These are phyloP conservation scores for Huntiella decipiens DNA, from an alignment of 2,329 filamentous ascomycete species.

Conservation along the genomic window DNA sequence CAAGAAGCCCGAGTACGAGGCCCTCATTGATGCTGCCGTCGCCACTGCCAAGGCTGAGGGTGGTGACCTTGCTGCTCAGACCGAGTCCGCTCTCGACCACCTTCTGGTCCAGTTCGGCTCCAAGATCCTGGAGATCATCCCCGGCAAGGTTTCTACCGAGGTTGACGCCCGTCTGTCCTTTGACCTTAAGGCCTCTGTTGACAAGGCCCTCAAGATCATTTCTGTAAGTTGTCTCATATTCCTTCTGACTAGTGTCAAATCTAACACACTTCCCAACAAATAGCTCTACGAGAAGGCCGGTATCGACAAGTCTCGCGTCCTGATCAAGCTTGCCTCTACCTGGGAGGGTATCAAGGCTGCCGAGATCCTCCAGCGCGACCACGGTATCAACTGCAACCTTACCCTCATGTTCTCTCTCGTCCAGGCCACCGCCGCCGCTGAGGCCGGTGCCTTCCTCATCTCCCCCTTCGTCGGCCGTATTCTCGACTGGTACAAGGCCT, in stretches of 20 bases:
- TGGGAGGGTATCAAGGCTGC: slow-evolving; percentile 99
- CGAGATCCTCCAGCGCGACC: slow-evolving; percentile 85
- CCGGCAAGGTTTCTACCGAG: slow-evolving; percentile 97
- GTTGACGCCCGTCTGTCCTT: slow-evolving; percentile 94
- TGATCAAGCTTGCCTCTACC: slow-evolving; percentile 98
- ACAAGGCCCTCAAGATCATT: slow-evolving; percentile 95
- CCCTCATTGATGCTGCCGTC: slow-evolving; percentile 72
- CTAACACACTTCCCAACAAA: slow-evolving; percentile 7
- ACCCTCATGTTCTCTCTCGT: slow-evolving; percentile 95
- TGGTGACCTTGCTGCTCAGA: slow-evolving; percentile 54
- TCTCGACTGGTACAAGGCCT: slow-evolving; percentile 97
- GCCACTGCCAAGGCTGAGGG: slow-evolving; percentile 66
- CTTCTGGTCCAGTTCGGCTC: slow-evolving; percentile 95
- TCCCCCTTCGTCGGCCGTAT: slow-evolving; percentile 98
- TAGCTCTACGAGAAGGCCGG: slow-evolving; percentile 89
- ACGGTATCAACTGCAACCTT: slow-evolving; percentile 95
- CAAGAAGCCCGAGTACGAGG: slow-evolving; percentile 93
- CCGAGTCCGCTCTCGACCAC: slow-evolving; percentile 77
- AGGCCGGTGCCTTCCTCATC: slow-evolving; percentile 92
- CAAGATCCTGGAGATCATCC: slow-evolving; percentile 92
- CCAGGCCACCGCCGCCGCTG: slow-evolving; percentile 89
- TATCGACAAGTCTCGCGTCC: slow-evolving; percentile 78
- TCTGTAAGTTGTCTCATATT: slow-evolving; percentile 38
- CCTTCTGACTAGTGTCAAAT: slow-evolving; percentile 1
- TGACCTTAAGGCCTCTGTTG: slow-evolving; percentile 74